Evolutionary conservation across 2,329 filamentous ascomycete genomes (phyloP).

Genomic region (Colletotrichum orbiculare): DNA sequence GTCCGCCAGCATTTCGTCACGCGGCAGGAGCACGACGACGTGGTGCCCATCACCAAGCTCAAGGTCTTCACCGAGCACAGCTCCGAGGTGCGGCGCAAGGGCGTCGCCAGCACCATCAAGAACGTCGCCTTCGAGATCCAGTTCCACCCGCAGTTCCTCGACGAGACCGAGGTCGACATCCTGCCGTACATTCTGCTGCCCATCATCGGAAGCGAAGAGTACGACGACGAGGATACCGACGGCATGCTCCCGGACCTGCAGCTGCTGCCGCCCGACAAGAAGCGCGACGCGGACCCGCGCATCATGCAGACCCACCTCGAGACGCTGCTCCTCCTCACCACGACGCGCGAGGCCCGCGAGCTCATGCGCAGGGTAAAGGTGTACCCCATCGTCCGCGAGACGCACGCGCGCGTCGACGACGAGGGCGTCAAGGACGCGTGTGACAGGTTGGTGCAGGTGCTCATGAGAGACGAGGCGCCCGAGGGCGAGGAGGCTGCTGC

Average conservation of each 20-base stretch:
- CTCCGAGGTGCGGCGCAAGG: slow-evolving; percentile 84
- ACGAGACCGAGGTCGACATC: slow-evolving; percentile 79
- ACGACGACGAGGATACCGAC: slow-evolving; percentile 85
- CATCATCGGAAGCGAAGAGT: slow-evolving; percentile 89
- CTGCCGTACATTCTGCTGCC: slow-evolving; percentile 90
- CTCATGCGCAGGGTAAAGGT: slow-evolving; percentile 80
- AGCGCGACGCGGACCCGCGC: slow-evolving; percentile 78
- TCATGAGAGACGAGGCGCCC: slow-evolving; percentile 82
- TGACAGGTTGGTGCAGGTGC: slow-evolving; percentile 88
- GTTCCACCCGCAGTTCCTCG: slow-evolving; percentile 77
- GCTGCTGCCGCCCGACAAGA: slow-evolving; percentile 88
- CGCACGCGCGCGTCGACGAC: slow-evolving; percentile 80
- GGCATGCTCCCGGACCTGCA: slow-evolving; percentile 92
- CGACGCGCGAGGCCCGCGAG: slow-evolving; percentile 79
- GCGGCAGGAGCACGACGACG: slow-evolving; percentile 79
- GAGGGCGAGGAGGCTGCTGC: slow-evolving; percentile 53
- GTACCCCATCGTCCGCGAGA: slow-evolving; percentile 90
- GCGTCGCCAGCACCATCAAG: slow-evolving; percentile 97
- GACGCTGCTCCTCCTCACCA: slow-evolving; percentile 85
- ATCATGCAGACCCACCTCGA: slow-evolving; percentile 92
- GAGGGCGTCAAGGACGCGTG: slow-evolving; percentile 86
- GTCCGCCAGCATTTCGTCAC: slow-evolving; percentile 80
- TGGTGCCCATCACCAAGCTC: slow-evolving; percentile 92
- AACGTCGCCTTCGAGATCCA: slow-evolving; percentile 88
- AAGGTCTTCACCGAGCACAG: slow-evolving; percentile 94